These are phyloP conservation scores for Jacaranda copaia DNA, from an alignment of 257 asterid genomes.

Conservation along the genomic window DNA sequence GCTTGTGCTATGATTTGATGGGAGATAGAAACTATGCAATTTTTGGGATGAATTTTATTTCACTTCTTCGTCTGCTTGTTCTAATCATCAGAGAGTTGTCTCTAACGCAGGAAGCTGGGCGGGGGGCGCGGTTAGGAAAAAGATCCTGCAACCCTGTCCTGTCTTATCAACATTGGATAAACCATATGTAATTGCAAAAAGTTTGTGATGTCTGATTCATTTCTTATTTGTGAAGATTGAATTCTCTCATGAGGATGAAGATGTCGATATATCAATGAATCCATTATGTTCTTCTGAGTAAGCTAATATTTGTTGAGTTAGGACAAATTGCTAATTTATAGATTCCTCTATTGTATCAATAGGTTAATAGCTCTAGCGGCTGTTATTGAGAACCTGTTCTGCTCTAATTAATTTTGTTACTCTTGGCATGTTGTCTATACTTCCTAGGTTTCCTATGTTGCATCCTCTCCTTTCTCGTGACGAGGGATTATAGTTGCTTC, in stretches of 20 bases:
- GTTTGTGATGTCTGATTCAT: neutral
- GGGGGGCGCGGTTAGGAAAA: neutral
- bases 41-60: neutral
- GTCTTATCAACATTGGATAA: neutral
- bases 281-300: neutral
- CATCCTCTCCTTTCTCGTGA: neutral
- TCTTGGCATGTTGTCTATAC: too few relatives aligned
- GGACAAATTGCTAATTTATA: neutral
- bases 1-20: neutral
- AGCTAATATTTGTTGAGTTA: slow-evolving; percentile 1
- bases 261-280: neutral
- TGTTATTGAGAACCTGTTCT: neutral
- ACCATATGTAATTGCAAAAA: neutral
- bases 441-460: neutral
- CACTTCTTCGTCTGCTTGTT: neutral
- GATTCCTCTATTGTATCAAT: neutral
- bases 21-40: neutral
- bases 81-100: neutral
- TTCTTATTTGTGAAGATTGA: slow-evolving; percentile 13
- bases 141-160: neutral
- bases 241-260: slow-evolving; percentile 14
- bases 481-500: too few relatives aligned
- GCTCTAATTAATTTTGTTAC: too few relatives aligned
- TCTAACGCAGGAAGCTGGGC: neutral
- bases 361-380: neutral